Base-by-base conservation (phyloP, 176 grass and related monocot genomes). In the Oryza glumipatula region DNA sequence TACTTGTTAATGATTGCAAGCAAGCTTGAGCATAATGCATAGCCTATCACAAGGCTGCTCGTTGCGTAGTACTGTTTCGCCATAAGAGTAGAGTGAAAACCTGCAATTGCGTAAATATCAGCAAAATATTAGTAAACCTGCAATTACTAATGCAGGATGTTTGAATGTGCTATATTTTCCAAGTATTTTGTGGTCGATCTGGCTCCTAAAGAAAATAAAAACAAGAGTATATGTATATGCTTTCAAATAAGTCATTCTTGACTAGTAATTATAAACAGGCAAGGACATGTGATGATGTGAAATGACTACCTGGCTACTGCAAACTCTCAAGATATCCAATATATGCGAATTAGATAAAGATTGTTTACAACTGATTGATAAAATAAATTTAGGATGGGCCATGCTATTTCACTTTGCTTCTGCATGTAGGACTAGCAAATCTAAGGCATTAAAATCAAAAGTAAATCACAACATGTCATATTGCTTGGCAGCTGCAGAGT, bases 1-100 rank as follows among this genome's bases (percentile, higher is more conserved):
- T 94, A 97, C 65, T 94, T 97, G 82, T 97, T 97, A 54, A 97
- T 97, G 88, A 97, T 97, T 3, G 94, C 82, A 28, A 97, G 89
- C 48, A 97, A 70, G 77, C 94, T 97, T 5, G 94, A 97, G 82
- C 84, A 97, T 61, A 97, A 70, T 65, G 94, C 94, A 82, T 97
- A 97, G 16, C 94, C 94, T 67, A 97, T 51, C 11, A 97, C 87
- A 49, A 97, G 91, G 76, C 94, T 88, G 46, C 87, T 94, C 0
- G 91, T 97, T 19, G 94, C 61, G 16, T 94, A 92, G 75, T 79
- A 80, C 52, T 94, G 81, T 72, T 92, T 94, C 6, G 77, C 76
- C 91, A 93, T 93, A 73, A 85, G 19, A 78, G 11, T 46, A 45
- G 77, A 78, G 68, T 80, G 13, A 54, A 82, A 54, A 76, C 84